phyloP scores from a whole-genome alignment of 768 basidiomycete genomes.

The Pisolithus orientalis region DNA sequence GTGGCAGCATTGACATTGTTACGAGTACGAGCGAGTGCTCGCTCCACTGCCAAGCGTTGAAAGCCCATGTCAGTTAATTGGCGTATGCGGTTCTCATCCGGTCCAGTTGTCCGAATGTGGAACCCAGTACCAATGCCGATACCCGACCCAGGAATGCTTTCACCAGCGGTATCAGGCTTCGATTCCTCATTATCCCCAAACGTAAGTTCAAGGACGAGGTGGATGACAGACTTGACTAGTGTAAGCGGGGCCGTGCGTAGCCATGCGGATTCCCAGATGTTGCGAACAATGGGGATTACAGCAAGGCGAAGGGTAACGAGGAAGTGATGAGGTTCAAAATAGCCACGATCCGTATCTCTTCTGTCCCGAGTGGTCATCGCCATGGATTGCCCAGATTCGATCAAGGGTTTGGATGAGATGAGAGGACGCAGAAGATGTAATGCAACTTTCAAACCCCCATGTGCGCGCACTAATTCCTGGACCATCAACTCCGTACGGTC shows the following conservation, averaged over 20 bases:
- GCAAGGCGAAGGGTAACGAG: slow-evolving; percentile 73
- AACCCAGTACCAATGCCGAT: slow-evolving; percentile 27
- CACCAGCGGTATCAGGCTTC: slow-evolving; percentile 38
- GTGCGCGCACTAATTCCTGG: slow-evolving; percentile 69
- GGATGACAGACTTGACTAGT: slow-evolving; percentile 69
- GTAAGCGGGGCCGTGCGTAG: slow-evolving; percentile 67
- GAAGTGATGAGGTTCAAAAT: slow-evolving; percentile 84
- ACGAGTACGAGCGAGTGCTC: slow-evolving; percentile 74
- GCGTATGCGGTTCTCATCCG: slow-evolving; percentile 73
- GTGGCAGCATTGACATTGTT: slow-evolving; percentile 90
- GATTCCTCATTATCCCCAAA: slow-evolving; percentile 76
- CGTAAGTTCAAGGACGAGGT: slow-evolving; percentile 73
- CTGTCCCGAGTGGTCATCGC: slow-evolving; percentile 71
- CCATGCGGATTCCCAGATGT: slow-evolving; percentile 84
- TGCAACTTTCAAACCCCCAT: slow-evolving; percentile 74
- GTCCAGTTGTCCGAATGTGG: slow-evolving; percentile 35
- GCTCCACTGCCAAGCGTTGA: slow-evolving; percentile 78
- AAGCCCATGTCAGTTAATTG: slow-evolving; percentile 97
- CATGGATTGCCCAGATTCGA: slow-evolving; percentile 81
- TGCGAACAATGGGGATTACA: slow-evolving; percentile 57
- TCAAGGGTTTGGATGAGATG: slow-evolving; percentile 70
- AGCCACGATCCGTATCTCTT: slow-evolving; percentile 67
- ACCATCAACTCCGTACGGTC: slow-evolving; percentile 52
- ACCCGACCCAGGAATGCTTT: slow-evolving; percentile 26
- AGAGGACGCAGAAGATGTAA: slow-evolving; percentile 72